Percentiles rank a stretch among this genome's conserved stretches.
These are phyloP conservation scores for Metarhizium rileyi DNA, from an alignment of 2,329 filamentous ascomycete genomes.

Conservation along the genomic window DNA sequence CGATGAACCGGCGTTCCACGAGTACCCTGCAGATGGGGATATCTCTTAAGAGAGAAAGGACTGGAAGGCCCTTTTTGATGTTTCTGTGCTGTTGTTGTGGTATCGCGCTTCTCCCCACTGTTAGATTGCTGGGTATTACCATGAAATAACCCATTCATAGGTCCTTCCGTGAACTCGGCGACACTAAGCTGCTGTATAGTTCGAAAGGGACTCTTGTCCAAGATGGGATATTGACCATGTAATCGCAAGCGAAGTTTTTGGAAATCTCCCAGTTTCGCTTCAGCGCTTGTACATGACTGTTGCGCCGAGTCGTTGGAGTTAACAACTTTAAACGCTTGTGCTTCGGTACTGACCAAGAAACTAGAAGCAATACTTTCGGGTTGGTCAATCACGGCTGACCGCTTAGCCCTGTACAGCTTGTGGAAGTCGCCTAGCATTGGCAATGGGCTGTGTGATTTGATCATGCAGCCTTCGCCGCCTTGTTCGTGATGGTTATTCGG, in stretches of 20 bases:
- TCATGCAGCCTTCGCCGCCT: neutral
- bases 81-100: neutral
- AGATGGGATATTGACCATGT: neutral
- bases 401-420: neutral
- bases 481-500: neutral
- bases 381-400: neutral
- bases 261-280: constrained; percentile 5
- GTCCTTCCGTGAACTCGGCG: neutral
- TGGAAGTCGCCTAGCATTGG: constrained; percentile 8
- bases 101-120: neutral
- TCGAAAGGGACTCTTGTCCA: neutral
- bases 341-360: neutral
- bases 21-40: neutral
- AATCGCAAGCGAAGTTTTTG: neutral
- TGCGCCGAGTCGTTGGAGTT: neutral
- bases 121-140: neutral
- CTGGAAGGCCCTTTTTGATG: neutral
- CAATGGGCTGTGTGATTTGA: neutral
- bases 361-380: neutral
- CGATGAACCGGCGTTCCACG: neutral
- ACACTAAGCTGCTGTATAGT: neutral
- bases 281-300: neutral
- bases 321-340: neutral
- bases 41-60: neutral
- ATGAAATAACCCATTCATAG: neutral